Evolutionary conservation across 2,329 filamentous ascomycete species (phyloP), one percentile per base, ranked within the genome.

Genomic region (Xylaria sp.): DNA sequence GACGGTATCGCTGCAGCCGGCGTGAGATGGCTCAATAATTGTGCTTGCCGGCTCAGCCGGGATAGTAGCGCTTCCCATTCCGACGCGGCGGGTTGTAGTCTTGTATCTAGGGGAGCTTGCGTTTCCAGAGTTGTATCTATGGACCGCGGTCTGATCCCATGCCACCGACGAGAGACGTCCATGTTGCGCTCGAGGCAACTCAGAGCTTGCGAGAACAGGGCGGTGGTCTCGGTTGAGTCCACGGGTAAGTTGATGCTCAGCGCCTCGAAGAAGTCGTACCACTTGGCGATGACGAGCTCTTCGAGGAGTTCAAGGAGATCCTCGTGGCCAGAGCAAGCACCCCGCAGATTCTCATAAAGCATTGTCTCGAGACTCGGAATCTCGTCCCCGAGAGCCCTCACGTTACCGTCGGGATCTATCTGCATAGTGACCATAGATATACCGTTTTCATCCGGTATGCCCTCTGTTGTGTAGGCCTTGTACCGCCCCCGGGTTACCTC

Each of bases 141-240:
- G 10, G 23, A 8, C 13, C 18, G 39, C 0, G 12, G 48, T 49
- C 4, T 23, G 2, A 20, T 58, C 36, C 36, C 62, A 41, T 51
- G 33, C 25, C 51, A 46, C 18, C 20, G 70, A 49, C 46, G 62
- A 43, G 73, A 70, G 20, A 68, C 69, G 54, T 77, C 76, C 9
- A 80, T 64, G 56, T 83, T 83, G 25, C 77, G 74, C 67, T 83
- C 81, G 1, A 83, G 73, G 7, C 75, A 77, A 43, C 72, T 72
- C 23, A 78, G 72, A 3, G 76, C 74, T 54, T 78, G 74, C 77
- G 76, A 79, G 68, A 76, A 78, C 7, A 81, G 62, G 1, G 72
- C 66, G 1, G 61, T 43, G 4, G 65, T 71, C 10, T 71, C 68
- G 13, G 66, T 20, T 10, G 62, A 6, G 6, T 41, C 12, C 18